Evolutionary conservation across 2,329 filamentous ascomycete species (phyloP).

Genomic region (Aureobasidium lini): DNA sequence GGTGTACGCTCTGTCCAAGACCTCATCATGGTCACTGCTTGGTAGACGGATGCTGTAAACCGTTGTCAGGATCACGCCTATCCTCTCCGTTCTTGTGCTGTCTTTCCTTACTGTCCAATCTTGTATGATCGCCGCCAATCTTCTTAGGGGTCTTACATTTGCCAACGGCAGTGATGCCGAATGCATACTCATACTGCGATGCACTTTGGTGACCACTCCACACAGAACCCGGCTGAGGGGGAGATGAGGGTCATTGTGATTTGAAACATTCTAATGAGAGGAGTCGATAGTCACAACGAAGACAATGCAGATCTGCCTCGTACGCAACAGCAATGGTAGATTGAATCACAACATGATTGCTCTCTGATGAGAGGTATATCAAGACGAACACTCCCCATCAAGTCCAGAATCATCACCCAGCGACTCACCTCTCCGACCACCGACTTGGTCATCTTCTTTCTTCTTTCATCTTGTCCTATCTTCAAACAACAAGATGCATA

Average conservation of each 20-base stretch:
- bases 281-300: slow-evolving; percentile 11
- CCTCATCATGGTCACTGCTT: not conserved
- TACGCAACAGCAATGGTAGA: not conserved
- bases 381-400: not conserved
- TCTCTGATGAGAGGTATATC: not conserved
- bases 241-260: not conserved
- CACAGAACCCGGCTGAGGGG: not conserved
- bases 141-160: not conserved
- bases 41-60: not conserved
- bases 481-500: slow-evolving; percentile 7
- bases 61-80: not conserved
- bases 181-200: not conserved
- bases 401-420: not conserved
- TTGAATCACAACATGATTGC: not conserved
- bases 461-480: not conserved
- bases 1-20: not conserved
- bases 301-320: not conserved
- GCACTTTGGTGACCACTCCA: not conserved
- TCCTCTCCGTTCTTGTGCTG: not conserved
- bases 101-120: not conserved
- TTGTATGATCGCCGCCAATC: not conserved
- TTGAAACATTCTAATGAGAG: slow-evolving; percentile 1
- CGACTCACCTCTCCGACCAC: not conserved
- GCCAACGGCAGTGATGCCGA: not conserved
- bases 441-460: not conserved